These are phyloP conservation scores for Phyllosticta capitalensis DNA, from an alignment of 2,329 filamentous ascomycete genomes.

Conservation along the genomic window DNA sequence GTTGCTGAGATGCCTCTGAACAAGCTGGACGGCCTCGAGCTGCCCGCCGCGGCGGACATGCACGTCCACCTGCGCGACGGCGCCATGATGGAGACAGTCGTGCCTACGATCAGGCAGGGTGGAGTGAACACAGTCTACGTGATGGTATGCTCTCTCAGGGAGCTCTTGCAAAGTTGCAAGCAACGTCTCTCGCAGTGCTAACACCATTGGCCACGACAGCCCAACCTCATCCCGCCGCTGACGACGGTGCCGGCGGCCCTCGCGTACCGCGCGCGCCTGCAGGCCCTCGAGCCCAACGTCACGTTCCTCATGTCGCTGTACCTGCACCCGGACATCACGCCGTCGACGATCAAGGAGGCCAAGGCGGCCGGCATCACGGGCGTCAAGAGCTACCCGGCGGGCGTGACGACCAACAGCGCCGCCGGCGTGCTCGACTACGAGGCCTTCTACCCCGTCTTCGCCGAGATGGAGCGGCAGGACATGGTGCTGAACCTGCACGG, in stretches of 20 bases:
- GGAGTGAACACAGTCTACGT: conserved; percentile 46
- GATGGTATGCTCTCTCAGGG: conserved; percentile 29
- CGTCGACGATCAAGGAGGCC: conserved; percentile 57
- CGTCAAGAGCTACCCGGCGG: conserved; percentile 59
- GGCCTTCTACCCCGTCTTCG: conserved; percentile 68
- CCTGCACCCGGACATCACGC: conserved; percentile 39
- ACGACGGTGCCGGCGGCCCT: conserved; percentile 40
- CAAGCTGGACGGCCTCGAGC: conserved; percentile 34
- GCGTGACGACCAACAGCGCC: conserved; percentile 43
- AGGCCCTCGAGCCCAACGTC: conserved; percentile 38
- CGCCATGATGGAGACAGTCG: conserved; percentile 42
- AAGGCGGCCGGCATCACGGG: conserved; percentile 61
- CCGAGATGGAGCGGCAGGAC: conserved; percentile 76
- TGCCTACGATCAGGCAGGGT: conserved; percentile 40
- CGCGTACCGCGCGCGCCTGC: conserved; percentile 35
- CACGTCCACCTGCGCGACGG: conserved; percentile 45
- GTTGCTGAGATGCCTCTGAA: conserved; percentile 25
- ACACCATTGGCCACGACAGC: conserved; percentile 21
- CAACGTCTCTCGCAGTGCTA: neutral
- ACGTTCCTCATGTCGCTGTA: conserved; percentile 44
- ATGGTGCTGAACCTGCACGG: conserved; percentile 91
- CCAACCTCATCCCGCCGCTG: conserved; percentile 42
- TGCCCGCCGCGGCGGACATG: conserved; percentile 41
- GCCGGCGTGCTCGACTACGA: conserved; percentile 62
- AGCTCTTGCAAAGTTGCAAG: neutral